Base-by-base conservation (phyloP, 768 basidiomycete species). In the Suillus clintonianus region DNA sequence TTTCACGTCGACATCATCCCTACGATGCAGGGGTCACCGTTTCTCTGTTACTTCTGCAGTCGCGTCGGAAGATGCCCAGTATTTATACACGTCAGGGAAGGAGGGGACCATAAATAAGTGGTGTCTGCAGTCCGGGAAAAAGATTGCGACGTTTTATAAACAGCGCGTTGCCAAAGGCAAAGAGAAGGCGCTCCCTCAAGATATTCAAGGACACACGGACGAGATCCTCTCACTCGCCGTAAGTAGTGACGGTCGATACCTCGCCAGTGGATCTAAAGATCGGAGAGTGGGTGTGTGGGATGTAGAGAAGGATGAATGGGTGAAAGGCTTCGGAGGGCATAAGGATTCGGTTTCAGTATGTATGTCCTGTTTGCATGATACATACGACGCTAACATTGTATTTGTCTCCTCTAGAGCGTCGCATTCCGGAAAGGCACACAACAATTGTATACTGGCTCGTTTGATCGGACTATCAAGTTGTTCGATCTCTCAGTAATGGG, bases 71-170 rank as follows among this genome's bases (percentile, higher is more conserved):
- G 87, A 91, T 32, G 88, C 84, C 15, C 82, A 81, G 60, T 86
- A 85, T 71, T 83, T 99, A n/a, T 98, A 89, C 74, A 94, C 94
- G 0, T 80, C 95, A 0, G 91, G 91, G 10, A 99, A 99, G 73
- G 94, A 97, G 70, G 97, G 97, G 2, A 81, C 84, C 14, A 93
- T 99, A 71, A 83, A 90, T 61, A 92, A 94, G 74, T 95, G 92
- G 91, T 86, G 92, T 71, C 79, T 96, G 32, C 74, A 72, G 11
- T 85, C 84, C 0, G 92, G 92, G 10, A 82, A 84, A 73, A 86
- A 85, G 67, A 67, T 84, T 1, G 75, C 79, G 11, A 84, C 83
- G 2, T 85, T 89, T 70, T 81, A 86, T 71, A 94, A 94, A 75
- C 68, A 80, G 11, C 83, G 85, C 24, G 86, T 70, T 77, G 78